A percentile compares a stretch with the other conserved stretches of the same genome.
phyloP scores from a whole-genome alignment of 805 yeast species.

The Nematodospora valgi region DNA sequence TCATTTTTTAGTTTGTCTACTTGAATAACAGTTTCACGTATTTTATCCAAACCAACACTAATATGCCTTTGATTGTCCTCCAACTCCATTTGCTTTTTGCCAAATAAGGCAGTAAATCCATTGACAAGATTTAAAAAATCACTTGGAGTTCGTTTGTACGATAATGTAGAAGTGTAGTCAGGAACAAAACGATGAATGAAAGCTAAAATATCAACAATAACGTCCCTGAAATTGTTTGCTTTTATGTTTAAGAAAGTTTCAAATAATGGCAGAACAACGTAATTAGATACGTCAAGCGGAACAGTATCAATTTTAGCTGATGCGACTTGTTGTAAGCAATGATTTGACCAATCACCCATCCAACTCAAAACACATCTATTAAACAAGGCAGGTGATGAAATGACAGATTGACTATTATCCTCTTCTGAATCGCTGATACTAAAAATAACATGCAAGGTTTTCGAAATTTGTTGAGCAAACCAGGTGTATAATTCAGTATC shows the following conservation, averaged over 20 bases:
- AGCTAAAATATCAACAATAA: conserved; percentile 45
- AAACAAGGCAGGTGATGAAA: conserved; percentile 83
- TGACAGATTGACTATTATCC: conserved; percentile 25
- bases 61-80: conserved; percentile 71
- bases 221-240: conserved; percentile 34
- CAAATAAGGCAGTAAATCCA: conserved; percentile 43
- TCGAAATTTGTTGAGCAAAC: conserved; percentile 66
- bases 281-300: conserved; percentile 53
- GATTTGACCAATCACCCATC: conserved; percentile 79
- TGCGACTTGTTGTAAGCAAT: conserved; percentile 51
- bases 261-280: conserved; percentile 27
- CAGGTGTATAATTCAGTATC: conserved; percentile 69
- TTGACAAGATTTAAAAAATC: conserved; percentile 50
- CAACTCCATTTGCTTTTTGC: conserved; percentile 42
- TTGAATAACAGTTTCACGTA: conserved; percentile 72
- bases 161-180: conserved; percentile 11
- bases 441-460: conserved; percentile 79
- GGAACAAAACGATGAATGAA: conserved; percentile 38
- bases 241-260: conserved; percentile 9
- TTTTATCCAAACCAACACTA: conserved; percentile 66
- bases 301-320: conserved; percentile 33
- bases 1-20: conserved; percentile 58
- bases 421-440: conserved; percentile 52
- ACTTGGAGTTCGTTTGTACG: conserved; percentile 43
- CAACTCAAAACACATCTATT: conserved; percentile 86